phyloP scores from a whole-genome alignment of 1,284 basidiomycete genomes.

The Stygiomarasmius scandens region DNA sequence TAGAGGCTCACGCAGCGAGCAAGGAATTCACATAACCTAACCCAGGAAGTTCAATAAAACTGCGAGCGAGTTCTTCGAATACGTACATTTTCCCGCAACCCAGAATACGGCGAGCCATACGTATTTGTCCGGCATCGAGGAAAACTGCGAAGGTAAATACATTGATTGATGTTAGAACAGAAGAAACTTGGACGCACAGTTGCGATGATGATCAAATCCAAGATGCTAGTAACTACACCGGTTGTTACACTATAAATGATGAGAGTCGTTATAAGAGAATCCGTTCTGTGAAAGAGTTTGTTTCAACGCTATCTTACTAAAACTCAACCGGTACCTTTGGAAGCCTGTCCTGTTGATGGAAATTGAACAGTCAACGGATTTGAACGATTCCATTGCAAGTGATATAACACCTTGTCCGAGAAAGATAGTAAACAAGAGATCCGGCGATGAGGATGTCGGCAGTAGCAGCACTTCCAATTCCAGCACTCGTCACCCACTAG shows the following conservation, averaged over 20 bases:
- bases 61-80: neutral
- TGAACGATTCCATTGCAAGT: constrained; percentile 21
- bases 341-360: constrained; percentile 10
- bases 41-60: neutral
- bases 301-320: constrained; percentile 1
- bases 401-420: constrained; percentile 39
- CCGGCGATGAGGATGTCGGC: constrained; percentile 43
- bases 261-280: constrained; percentile 42
- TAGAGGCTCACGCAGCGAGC: constrained; percentile 36
- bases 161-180: neutral
- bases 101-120: constrained; percentile 46
- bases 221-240: constrained; percentile 41
- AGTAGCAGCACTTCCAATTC: constrained; percentile 44
- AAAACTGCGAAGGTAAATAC: constrained; percentile 32
- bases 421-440: constrained; percentile 43
- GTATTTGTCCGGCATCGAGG: constrained; percentile 42
- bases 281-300: constrained; percentile 30
- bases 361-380: neutral
- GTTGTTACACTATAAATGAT: constrained; percentile 44
- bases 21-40: constrained; percentile 46
- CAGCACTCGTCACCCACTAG: constrained; percentile 45
- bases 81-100: constrained; percentile 44
- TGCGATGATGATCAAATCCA: constrained; percentile 39
- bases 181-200: constrained; percentile 28
- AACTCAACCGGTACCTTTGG: constrained; percentile 6